Percentiles rank a stretch among this genome's conserved stretches.
phyloP scores from a whole-genome alignment of 139 green algal species.

The Pleodorina starrii region DNA sequence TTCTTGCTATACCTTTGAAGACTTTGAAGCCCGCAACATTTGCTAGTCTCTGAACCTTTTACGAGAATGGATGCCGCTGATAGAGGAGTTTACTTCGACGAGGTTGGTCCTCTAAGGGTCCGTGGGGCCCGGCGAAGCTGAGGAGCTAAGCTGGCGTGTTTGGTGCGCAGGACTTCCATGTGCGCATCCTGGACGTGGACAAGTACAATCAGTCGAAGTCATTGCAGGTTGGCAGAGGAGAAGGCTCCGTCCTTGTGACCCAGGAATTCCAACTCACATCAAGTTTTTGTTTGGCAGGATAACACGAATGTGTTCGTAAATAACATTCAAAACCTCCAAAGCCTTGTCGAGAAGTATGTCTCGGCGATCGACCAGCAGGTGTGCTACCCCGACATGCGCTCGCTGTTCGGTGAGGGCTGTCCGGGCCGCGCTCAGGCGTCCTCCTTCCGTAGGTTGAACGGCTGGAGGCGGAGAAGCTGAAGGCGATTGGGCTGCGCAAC shows the following conservation, averaged over 20 bases:
- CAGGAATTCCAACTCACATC: background rate
- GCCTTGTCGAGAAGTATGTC: constrained; percentile 69
- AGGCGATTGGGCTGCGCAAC: constrained; percentile 76
- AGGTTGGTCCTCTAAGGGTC: constrained; percentile 48
- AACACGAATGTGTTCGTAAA: constrained; percentile 70
- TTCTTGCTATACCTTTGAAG: no score
- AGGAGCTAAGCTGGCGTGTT: background rate
- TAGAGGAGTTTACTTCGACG: constrained; percentile 70
- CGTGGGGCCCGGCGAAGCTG: background rate
- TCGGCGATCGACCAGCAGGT: constrained; percentile 70
- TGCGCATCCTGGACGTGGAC: constrained; percentile 72
- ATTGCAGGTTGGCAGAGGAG: constrained; percentile 59
- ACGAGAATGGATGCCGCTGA: constrained; percentile 55
- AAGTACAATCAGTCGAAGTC: constrained; percentile 66
- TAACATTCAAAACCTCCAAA: constrained; percentile 68
- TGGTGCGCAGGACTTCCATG: constrained; percentile 62
- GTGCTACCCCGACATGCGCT: background rate
- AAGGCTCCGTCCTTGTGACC: background rate
- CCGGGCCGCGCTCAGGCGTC: background rate
- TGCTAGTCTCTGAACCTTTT: no score
- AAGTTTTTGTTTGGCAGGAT: constrained; percentile 54
- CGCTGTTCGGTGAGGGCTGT: background rate
- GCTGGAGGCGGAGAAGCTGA: constrained; percentile 79
- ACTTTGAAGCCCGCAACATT: background rate
- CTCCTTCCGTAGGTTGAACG: constrained; percentile 68